Percentiles rank a stretch among this genome's conserved stretches.
These are phyloP conservation scores for Cutaneotrichosporon dermatis DNA, from an alignment of 1,284 basidiomycete genomes.

Conservation along the genomic window DNA sequence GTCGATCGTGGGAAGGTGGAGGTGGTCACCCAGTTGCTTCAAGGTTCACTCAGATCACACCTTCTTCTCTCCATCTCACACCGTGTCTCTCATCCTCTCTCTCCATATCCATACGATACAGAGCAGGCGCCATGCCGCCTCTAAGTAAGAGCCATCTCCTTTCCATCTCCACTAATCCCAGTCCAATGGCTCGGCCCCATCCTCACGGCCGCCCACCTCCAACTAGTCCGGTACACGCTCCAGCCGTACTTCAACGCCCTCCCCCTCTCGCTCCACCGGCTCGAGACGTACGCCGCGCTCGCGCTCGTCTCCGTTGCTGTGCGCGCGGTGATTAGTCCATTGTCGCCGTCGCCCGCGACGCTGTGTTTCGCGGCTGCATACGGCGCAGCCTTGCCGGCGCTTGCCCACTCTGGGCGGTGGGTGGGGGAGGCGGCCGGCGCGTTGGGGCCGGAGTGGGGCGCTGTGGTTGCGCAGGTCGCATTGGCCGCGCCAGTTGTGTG, in stretches of 20 bases:
- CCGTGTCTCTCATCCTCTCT: too few relatives aligned
- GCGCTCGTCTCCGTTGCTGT: too few relatives aligned
- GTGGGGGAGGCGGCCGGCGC: not conserved
- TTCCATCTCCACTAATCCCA: not conserved
- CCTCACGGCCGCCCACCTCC: not conserved
- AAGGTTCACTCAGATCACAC: too few relatives aligned
- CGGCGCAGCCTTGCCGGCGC: not conserved
- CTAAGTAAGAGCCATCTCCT: too few relatives aligned
- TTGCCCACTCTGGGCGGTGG: slow-evolving; percentile 5
- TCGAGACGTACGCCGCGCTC: not conserved
- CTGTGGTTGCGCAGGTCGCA: not conserved
- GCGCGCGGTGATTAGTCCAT: too few relatives aligned
- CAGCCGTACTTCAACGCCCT: slow-evolving; percentile 8
- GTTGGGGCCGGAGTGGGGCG: not conserved
- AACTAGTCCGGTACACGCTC: not conserved
- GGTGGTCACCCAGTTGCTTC: too few relatives aligned
- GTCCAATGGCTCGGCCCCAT: not conserved
- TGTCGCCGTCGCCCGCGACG: not conserved
- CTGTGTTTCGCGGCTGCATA: not conserved
- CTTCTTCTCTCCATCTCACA: too few relatives aligned
- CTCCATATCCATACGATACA: too few relatives aligned
- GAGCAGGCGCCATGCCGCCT: too few relatives aligned
- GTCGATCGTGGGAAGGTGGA: too few relatives aligned
- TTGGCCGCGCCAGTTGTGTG: not conserved
- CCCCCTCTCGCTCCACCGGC: not conserved